Base-by-base conservation (phyloP, 495 filamentous ascomycete species). In the Penicillium cataractarum region DNA sequence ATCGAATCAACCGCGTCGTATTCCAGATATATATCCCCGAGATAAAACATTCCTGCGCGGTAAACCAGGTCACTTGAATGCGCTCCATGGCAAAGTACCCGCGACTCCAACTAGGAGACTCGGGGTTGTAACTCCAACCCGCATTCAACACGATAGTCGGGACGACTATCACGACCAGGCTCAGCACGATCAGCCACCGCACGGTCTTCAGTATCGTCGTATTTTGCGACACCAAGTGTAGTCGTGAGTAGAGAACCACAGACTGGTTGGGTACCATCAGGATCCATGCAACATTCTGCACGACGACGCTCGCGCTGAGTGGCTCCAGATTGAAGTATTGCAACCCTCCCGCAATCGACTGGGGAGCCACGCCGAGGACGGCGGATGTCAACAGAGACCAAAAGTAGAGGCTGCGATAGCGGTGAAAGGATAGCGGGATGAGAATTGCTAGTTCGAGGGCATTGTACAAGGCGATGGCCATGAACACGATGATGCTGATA, bases 361-460 rank as follows among this genome's bases (percentile, higher is more conserved):
- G 21, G 1, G 42, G 42, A 13, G 42, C 42, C 42, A 46, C 42
- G 21, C 42, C 26, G 42, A 48, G 35, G 44, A 49, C 19, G 56
- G 56, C 42, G 6, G 56, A 58, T 1, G 26, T 19, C 7, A 58
- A 35, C 15, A 58, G 56, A 35, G 40, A 48, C 56, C 56, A 58
- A 27, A 58, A 58, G 21, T 58, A 58, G 39, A 49, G 40, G 17
- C 40, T 58, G 24, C 21, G 40, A 49, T 48, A 58, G 24, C 56
- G 56, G 9, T n/a, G 39, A 24, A 58, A 58, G 27, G 39, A 33
- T 9, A 46, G 22, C n/a, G 48, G 32, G 27, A 58, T 58, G 17
- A 58, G 42, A 15, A 58, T 35, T 21, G 48, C 15, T 6, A 58
- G 22, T 46, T 58, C 56, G 27, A 58, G 19, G 4, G 27, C 42